Percentiles rank a stretch among this genome's conserved stretches.
Conservation (phyloP, 352 stramenopile species). For the Phytophthora podocarpi region DNA sequence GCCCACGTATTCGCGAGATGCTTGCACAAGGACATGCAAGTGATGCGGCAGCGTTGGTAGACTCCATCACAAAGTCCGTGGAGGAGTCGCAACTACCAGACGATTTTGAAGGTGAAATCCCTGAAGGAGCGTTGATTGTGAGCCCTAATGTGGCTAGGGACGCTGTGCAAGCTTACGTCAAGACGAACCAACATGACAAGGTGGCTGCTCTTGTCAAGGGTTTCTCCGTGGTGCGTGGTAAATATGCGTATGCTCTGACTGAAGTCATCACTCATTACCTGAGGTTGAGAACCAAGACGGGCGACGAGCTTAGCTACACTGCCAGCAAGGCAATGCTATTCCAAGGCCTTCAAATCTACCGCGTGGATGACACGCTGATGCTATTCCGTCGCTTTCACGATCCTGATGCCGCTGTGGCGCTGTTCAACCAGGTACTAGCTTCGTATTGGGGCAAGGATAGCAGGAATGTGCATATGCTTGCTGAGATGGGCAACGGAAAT, state of each 20-base stretch:
- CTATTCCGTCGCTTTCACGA: slow-evolving; percentile 63
- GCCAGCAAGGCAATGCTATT: slow-evolving; percentile 60
- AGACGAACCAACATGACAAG: slow-evolving; percentile 56
- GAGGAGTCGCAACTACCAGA: slow-evolving; percentile 42
- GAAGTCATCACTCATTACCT: slow-evolving; percentile 58
- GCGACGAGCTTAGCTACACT: slow-evolving; percentile 54
- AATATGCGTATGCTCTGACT: slow-evolving; percentile 49
- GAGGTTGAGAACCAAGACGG: slow-evolving; percentile 34
- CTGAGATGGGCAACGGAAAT: slow-evolving; percentile 3
- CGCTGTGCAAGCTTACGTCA: slow-evolving; percentile 53
- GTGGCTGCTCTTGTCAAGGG: slow-evolving; percentile 57
- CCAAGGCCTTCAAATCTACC: slow-evolving; percentile 54
- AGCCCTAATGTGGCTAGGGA: slow-evolving; percentile 46
- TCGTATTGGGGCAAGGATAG: slow-evolving; percentile 40
- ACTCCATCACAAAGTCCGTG: slow-evolving; percentile 45
- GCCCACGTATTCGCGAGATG: slow-evolving; percentile 53
- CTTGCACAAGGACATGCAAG: slow-evolving; percentile 38
- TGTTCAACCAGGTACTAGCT: slow-evolving; percentile 56
- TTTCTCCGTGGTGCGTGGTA: slow-evolving; percentile 47
- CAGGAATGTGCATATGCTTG: slow-evolving; percentile 1
- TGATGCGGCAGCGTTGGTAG: slow-evolving; percentile 48
- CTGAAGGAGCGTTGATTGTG: slow-evolving; percentile 42
- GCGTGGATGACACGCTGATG: slow-evolving; percentile 43
- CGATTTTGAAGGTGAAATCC: slow-evolving; percentile 33
- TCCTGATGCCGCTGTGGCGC: slow-evolving; percentile 31